A percentile compares a stretch with the other conserved stretches of the same genome.
Evolutionary conservation across 2,329 filamentous ascomycete species (phyloP).

Genomic region (Hypoxylon sp.): DNA sequence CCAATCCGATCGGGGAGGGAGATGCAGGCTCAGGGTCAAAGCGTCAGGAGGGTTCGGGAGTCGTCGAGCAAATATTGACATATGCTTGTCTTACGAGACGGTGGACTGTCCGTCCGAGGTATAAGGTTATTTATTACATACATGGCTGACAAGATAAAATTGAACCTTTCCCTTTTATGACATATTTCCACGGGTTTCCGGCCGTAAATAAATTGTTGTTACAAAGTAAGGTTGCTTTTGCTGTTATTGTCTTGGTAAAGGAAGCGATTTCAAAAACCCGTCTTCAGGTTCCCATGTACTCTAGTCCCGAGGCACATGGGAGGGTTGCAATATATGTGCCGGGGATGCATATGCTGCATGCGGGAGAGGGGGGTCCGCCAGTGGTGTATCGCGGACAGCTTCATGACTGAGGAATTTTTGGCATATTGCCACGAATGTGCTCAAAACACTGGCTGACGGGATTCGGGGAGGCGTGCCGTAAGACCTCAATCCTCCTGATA

Average conservation of each 20-base stretch:
- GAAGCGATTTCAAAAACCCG: not conserved
- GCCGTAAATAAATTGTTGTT: not conserved
- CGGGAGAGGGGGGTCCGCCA: conserved; percentile 18
- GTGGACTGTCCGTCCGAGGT: not conserved
- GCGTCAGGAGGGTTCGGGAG: conserved; percentile 12
- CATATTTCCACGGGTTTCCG: no score
- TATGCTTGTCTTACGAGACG: conserved; percentile 8
- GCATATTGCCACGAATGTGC: not conserved
- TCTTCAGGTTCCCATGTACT: conserved; percentile 7
- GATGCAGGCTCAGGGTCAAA: conserved; percentile 22
- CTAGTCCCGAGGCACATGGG: conserved; percentile 29
- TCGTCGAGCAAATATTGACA: conserved; percentile 9
- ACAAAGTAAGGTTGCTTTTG: not conserved
- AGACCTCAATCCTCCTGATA: not conserved
- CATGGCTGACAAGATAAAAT: conserved; percentile 1
- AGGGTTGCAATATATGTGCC: conserved; percentile 34
- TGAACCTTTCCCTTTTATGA: no score
- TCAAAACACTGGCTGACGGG: not conserved
- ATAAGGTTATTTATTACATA: conserved; percentile 13
- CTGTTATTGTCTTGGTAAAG: not conserved
- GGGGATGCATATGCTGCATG: conserved; percentile 31
- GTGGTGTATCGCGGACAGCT: conserved; percentile 10
- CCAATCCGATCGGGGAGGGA: not conserved
- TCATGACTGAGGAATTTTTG: not conserved
- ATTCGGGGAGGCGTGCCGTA: not conserved